Conservation (phyloP, 352 stramenopile genomes). For the Pythium pyrilobum region DNA sequence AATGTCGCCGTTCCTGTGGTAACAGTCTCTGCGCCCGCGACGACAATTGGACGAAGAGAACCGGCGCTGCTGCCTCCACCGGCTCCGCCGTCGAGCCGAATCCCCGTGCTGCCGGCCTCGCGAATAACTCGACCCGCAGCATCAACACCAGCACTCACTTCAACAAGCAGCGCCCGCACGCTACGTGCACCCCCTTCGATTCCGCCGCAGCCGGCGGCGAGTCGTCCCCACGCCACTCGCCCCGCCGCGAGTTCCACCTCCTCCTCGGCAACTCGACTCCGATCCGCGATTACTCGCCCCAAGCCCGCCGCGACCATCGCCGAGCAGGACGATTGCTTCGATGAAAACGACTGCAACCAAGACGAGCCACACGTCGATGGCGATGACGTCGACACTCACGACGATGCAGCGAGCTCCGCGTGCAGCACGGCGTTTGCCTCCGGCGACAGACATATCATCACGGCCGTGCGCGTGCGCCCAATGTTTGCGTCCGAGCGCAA, state of each 20-base stretch:
- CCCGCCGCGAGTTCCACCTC: not conserved
- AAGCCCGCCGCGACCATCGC: not conserved
- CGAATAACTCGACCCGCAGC: not conserved
- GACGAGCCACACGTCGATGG: constrained; percentile 2
- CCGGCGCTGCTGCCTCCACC: not conserved
- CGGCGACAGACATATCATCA: constrained; percentile 42
- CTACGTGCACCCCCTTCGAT: too few species aligned
- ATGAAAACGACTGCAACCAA: constrained; percentile 14
- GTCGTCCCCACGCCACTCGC: too few species aligned
- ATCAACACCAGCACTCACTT: not conserved
- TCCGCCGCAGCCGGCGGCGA: too few species aligned
- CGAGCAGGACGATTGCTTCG: not conserved
- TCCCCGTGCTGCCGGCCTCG: not conserved
- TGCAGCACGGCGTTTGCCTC: constrained; percentile 17
- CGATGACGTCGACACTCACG: not conserved
- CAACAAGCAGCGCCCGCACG: too few species aligned
- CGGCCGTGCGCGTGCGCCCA: constrained; percentile 60
- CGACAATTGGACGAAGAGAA: constrained; percentile 3
- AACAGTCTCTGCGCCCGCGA: not conserved
- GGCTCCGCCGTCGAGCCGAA: not conserved
- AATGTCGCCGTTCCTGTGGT: not conserved
- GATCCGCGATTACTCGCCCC: not conserved
- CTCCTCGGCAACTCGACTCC: not conserved
- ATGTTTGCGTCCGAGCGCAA: constrained; percentile 66
- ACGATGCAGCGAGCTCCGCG: constrained; percentile 17